A percentile compares a stretch with the other conserved stretches of the same genome.
Evolutionary conservation across 148 eudicot genomes (phyloP).

Genomic region (Polygonum maritimum): DNA sequence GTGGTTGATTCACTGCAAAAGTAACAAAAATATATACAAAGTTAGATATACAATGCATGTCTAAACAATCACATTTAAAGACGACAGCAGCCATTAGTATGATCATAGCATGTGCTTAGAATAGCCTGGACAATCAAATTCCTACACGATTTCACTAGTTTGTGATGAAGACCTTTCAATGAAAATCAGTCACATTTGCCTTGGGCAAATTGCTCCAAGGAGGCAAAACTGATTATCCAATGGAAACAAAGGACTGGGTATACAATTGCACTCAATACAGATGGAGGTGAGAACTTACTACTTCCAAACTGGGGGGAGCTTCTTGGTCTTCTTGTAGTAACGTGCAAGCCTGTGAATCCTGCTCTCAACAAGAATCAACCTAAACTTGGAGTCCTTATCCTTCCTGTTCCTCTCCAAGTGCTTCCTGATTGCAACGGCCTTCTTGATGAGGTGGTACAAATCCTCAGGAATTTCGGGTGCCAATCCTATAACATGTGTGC

Average conservation of each 20-base stretch:
- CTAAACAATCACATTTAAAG: too few relatives aligned
- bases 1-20: constrained; percentile 12
- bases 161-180: background rate
- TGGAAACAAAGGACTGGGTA: background rate
- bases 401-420: constrained; percentile 31
- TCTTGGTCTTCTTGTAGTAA: constrained; percentile 33
- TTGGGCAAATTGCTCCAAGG: background rate
- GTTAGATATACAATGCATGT: background rate
- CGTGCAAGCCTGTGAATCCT: constrained; percentile 30
- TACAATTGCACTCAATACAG: background rate
- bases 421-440: constrained; percentile 27
- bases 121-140: background rate
- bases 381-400: constrained; percentile 28
- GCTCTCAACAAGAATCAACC: constrained; percentile 31
- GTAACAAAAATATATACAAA: background rate
- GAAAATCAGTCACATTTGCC: background rate
- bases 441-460: constrained; percentile 27
- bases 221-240: too few relatives aligned
- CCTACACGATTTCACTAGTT: background rate
- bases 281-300: background rate
- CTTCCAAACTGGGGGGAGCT: constrained; percentile 24
- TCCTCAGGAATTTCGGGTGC: constrained; percentile 32
- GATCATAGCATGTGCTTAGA: background rate
- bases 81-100: too few relatives aligned
- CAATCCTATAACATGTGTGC: constrained; percentile 5